Evolutionary conservation across 139 green algal genomes (phyloP).

Genomic region (Gonium pectorale): DNA sequence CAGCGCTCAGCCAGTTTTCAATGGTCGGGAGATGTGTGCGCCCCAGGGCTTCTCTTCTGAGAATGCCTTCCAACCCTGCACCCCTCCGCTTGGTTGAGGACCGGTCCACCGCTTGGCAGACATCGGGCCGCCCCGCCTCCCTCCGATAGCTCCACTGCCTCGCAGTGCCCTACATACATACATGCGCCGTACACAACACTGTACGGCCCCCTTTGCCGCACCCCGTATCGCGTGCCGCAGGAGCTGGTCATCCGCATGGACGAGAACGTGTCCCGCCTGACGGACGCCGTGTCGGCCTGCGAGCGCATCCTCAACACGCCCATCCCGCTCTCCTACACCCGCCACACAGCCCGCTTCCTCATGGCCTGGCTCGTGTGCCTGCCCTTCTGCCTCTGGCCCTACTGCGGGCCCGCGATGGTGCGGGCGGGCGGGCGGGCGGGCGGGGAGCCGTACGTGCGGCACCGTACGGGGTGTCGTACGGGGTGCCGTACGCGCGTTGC

Average conservation of each 20-base stretch:
- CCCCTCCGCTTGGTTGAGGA: no score
- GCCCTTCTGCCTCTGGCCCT: conserved; percentile 70
- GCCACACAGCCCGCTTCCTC: conserved; percentile 66
- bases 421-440: not conserved
- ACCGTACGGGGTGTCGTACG: no score
- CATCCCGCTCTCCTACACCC: conserved; percentile 76
- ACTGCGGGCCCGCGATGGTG: conserved; percentile 53
- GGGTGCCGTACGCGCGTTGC: no score
- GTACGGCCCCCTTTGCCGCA: not conserved
- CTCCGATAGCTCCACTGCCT: no score
- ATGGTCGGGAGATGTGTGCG: no score
- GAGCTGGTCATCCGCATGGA: conserved; percentile 64
- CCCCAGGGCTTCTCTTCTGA: no score
- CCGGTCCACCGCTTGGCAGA: no score
- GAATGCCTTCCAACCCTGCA: no score
- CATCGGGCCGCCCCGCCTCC: no score
- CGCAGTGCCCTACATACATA: not conserved
- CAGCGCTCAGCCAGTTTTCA: no score
- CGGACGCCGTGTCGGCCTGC: conserved; percentile 68
- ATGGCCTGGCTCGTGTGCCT: conserved; percentile 64
- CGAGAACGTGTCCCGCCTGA: conserved; percentile 76
- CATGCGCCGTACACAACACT: not conserved
- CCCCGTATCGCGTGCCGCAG: no score
- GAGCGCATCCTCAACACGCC: conserved; percentile 75
- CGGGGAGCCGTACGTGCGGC: no score